These are phyloP conservation scores for Spiromastix sp. DNA, from an alignment of 2,329 filamentous ascomycete species.

Conservation along the genomic window DNA sequence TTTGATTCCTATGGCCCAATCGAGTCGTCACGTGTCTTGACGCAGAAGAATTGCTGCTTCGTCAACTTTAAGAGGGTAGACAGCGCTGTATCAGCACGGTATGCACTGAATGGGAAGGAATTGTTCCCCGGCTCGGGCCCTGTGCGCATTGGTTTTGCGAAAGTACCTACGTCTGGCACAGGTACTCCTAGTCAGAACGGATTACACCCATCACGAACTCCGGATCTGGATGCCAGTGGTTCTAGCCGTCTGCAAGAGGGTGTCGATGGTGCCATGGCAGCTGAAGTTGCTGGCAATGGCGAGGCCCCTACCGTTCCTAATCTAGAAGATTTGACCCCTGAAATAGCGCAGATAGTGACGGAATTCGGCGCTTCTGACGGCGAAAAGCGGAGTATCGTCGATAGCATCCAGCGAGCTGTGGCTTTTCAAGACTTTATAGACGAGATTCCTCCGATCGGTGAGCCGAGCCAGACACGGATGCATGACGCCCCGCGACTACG, in stretches of 20 bases:
- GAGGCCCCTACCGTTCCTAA: constrained; percentile 52
- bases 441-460: constrained; percentile 81
- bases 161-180: constrained; percentile 68
- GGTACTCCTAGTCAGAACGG: constrained; percentile 84
- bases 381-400: constrained; percentile 61
- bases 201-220: constrained; percentile 80
- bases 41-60: constrained; percentile 98
- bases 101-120: constrained; percentile 85
- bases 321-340: constrained; percentile 65
- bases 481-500: constrained; percentile 91
- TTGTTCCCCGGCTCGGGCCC: constrained; percentile 95
- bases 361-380: constrained; percentile 80
- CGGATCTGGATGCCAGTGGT: constrained; percentile 58
- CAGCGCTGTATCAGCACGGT: constrained; percentile 81
- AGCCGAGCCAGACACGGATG: constrained; percentile 77
- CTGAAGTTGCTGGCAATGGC: constrained; percentile 22
- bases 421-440: constrained; percentile 60
- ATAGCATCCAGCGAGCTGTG: constrained; percentile 67
- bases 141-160: constrained; percentile 93
- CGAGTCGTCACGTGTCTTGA: constrained; percentile 82
- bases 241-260: constrained; percentile 10
- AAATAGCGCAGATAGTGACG: constrained; percentile 76
- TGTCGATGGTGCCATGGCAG: constrained; percentile 14
- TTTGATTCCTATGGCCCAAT: constrained; percentile 91
- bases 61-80: constrained; percentile 93